Conservation (phyloP, 169 alveolate species). For the Plasmodium fragile region DNA sequence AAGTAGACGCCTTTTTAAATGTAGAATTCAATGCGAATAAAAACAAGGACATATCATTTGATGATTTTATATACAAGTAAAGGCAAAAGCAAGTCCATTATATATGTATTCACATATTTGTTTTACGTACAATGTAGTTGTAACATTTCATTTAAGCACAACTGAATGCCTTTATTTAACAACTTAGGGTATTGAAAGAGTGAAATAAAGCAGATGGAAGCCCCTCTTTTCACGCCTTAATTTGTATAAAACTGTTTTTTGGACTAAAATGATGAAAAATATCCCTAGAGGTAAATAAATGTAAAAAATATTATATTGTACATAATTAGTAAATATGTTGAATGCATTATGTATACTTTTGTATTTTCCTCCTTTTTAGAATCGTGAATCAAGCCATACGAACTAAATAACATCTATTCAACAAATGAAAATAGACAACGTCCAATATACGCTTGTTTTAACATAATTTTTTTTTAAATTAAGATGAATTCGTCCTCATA, state of each 20-base stretch:
- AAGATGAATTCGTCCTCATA: neutral
- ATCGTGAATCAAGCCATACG: neutral
- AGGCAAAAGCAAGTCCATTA: conserved; percentile 1
- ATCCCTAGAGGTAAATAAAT: conserved; percentile 7
- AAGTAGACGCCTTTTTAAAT: conserved; percentile 72
- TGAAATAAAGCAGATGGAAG: conserved; percentile 8
- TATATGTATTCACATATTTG: neutral
- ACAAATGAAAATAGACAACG: neutral
- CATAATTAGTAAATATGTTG: neutral
- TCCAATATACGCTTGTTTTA: neutral
- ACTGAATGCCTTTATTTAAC: neutral
- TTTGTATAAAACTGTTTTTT: neutral
- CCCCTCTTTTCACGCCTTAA: neutral
- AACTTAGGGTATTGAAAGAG: conserved; percentile 61
- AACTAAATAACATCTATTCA: neutral
- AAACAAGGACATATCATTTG: conserved; percentile 60
- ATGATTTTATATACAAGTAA: conserved; percentile 73
- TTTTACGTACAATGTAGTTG: conserved; percentile 2
- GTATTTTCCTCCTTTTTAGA: conserved; percentile 11
- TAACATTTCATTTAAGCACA: conserved; percentile 19
- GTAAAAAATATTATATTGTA: conserved; percentile 5
- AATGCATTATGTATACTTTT: neutral
- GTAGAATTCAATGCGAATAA: conserved; percentile 53
- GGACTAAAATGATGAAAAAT: neutral
- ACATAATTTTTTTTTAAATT: neutral